A percentile compares a stretch with the other conserved stretches of the same genome.
Conservation (phyloP, 441 rosid species). For the Aquilaria agallochum region DNA sequence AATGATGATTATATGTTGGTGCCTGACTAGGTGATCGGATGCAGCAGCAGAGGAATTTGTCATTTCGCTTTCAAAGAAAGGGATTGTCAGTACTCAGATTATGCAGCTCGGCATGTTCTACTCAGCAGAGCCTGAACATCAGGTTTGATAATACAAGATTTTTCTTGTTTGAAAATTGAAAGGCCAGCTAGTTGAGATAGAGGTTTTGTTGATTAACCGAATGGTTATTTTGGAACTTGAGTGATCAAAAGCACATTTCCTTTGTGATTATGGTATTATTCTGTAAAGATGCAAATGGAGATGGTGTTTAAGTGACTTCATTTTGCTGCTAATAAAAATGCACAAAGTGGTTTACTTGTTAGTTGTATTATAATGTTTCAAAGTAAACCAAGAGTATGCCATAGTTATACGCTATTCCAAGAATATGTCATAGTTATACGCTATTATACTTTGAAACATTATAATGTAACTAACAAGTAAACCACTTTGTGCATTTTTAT, state of each 20-base stretch:
- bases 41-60: too few species aligned
- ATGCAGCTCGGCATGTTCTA: conserved; percentile 61
- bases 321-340: not conserved
- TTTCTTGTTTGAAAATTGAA: not conserved
- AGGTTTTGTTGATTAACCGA: too few species aligned
- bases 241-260: too few species aligned
- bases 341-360: not conserved
- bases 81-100: conserved; percentile 75
- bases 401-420: too few species aligned
- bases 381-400: too few species aligned
- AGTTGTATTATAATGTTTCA: not conserved
- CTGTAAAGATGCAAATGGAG: not conserved
- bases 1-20: too few species aligned
- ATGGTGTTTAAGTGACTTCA: not conserved
- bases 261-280: too few species aligned
- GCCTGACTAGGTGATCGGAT: too few species aligned
- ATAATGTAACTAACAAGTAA: not conserved
- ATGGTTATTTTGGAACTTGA: too few species aligned
- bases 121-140: conserved; percentile 90
- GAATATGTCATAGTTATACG: too few species aligned
- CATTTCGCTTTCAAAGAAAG: conserved; percentile 35
- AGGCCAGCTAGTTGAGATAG: too few species aligned
- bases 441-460: not conserved
- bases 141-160: conserved; percentile 33
- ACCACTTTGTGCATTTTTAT: not conserved